Conservation (phyloP, 192 early-diverging fungal species). For the Entomortierella beljakovae region DNA sequence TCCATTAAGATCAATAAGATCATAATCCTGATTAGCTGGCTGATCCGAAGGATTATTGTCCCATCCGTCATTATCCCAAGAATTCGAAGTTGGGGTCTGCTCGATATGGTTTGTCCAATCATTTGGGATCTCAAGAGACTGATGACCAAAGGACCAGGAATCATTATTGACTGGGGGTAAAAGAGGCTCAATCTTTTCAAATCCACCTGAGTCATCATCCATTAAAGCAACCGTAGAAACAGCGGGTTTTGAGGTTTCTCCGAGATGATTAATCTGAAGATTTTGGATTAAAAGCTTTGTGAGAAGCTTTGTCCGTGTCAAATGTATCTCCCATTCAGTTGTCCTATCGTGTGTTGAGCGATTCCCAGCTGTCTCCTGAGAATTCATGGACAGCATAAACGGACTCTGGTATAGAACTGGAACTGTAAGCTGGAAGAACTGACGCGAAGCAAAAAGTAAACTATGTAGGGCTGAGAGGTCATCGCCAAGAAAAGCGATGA, state of each 20-base stretch:
- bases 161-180: constrained; percentile 2
- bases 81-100: background rate
- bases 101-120: constrained; percentile 6
- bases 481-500: constrained; percentile 15
- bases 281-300: constrained; percentile 25
- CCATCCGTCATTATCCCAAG: background rate
- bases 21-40: background rate
- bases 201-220: constrained; percentile 20
- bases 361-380: background rate
- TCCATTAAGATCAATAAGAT: constrained; percentile 28
- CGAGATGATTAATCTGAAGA: constrained; percentile 9
- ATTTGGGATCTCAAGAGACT: background rate
- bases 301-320: constrained; percentile 24
- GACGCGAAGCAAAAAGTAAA: constrained; percentile 28
- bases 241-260: background rate
- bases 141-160: background rate
- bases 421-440: constrained; percentile 41
- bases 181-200: constrained; percentile 22
- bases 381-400: constrained; percentile 10
- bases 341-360: background rate
- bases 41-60: background rate
- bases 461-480: constrained; percentile 29
- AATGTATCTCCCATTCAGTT: background rate
- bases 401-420: constrained; percentile 42
- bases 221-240: background rate